Base-by-base conservation (phyloP, 306 rosid species). In the Leucaena leucocephala region DNA sequence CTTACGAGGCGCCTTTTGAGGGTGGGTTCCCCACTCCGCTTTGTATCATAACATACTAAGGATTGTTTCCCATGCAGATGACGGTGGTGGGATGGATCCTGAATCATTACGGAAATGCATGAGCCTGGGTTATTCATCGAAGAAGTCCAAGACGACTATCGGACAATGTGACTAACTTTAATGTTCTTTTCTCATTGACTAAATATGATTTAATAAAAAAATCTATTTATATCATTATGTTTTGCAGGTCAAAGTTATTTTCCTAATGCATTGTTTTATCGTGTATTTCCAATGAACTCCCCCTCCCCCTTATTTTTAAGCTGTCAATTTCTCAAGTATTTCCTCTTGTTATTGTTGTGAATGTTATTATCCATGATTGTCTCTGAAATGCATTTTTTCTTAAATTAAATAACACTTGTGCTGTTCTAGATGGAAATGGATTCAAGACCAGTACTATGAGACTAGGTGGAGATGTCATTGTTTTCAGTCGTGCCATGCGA, bases 381-480 rank as follows among this genome's bases (percentile, higher is more conserved):
- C 55, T n/a, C 39, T 70, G 7, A 65, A 38, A 63, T 79, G 46
- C 68, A 38, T 81, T 64, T 81, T 44, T 77, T 49, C 75, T 58
- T 76, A 50, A 77, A 65, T 48, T 52, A 59, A 77, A 71, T 36
- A 36, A 35, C 66, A 42, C 59, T 21, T 40, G 50, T 75, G 71
- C 78, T 84, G 27, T 85, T 84, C 59, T 80, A 95, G 98, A 95
- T 91, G 98, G 98, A 71, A 95, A 95, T 88, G 98, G 98, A 71
- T 95, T 95, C 89, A 95, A 95, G 89, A 95, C 98, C 44, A 92
- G 98, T 81, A 95, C 98, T 48, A 95, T 95, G 97, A 88, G 98
- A 74, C 77, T 95, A 62, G 98, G 98, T 70, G 98, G 97, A 42
- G 98, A 95, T 87, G 98, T 44, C 67, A 91, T 95, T 55, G 98